A percentile compares a stretch with the other conserved stretches of the same genome.
Evolutionary conservation across 176 grass and related monocot genomes (phyloP).

Genomic region (Poa annua): DNA sequence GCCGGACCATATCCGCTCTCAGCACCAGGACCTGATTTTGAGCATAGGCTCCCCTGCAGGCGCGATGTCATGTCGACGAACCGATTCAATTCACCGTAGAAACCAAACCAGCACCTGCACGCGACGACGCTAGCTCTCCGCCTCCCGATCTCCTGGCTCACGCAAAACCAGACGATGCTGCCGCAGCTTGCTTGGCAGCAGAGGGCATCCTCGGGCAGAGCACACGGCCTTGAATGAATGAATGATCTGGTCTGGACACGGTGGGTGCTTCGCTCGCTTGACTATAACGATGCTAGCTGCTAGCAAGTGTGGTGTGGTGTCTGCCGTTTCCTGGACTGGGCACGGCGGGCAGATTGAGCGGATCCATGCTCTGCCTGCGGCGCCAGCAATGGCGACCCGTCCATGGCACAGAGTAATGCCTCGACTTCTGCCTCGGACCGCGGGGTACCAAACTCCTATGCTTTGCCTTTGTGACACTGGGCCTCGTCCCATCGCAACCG

Average conservation of each 20-base stretch:
- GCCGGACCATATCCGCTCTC: neutral
- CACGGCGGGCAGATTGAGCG: conserved; percentile 11
- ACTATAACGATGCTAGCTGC: neutral
- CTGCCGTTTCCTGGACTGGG: neutral
- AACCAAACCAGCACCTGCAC: neutral
- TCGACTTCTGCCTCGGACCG: neutral
- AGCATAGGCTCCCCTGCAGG: neutral
- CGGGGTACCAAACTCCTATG: neutral
- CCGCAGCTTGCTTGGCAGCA: neutral
- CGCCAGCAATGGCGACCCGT: neutral
- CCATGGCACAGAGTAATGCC: conserved; percentile 22
- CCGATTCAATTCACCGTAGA: conserved; percentile 24
- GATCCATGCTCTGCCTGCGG: conserved; percentile 21
- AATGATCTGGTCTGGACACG: neutral
- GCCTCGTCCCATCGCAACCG: too few species aligned
- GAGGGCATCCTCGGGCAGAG: conserved; percentile 31
- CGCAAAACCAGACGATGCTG: neutral
- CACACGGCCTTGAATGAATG: conserved; percentile 7
- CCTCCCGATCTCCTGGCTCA: neutral
- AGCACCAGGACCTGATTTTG: neutral
- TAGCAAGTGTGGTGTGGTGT: too few species aligned
- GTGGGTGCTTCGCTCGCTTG: neutral
- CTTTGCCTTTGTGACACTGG: too few species aligned
- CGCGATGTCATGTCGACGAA: too few species aligned
- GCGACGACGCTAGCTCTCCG: neutral